A percentile compares a stretch with the other conserved stretches of the same genome.
Evolutionary conservation across 768 basidiomycete species (phyloP).

Genomic region (Lentinus tigrinus): DNA sequence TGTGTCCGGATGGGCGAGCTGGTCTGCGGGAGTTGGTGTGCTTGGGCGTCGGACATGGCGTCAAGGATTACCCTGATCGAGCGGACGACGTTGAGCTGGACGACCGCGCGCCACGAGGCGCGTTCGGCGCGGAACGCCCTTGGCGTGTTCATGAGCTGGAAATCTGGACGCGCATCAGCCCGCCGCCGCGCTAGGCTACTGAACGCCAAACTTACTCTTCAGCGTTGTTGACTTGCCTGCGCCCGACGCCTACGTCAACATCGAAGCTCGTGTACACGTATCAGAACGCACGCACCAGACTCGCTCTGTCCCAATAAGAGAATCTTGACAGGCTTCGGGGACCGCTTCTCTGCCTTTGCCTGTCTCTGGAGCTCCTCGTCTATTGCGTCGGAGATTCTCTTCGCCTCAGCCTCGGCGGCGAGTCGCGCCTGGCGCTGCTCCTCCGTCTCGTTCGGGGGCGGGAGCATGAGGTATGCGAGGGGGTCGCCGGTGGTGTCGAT

Average conservation of each 20-base stretch:
- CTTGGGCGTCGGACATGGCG: constrained; percentile 30
- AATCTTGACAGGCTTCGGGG: constrained; percentile 33
- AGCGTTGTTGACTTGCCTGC: constrained; percentile 38
- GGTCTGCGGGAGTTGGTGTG: constrained; percentile 21
- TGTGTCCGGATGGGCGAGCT: constrained; percentile 10
- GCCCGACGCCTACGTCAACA: background rate
- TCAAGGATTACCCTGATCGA: constrained; percentile 43
- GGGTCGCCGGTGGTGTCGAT: constrained; percentile 44
- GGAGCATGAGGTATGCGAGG: constrained; percentile 48
- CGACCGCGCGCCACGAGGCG: constrained; percentile 75
- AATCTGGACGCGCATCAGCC: constrained; percentile 45
- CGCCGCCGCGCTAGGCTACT: background rate
- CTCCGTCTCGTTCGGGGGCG: constrained; percentile 56
- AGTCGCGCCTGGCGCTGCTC: constrained; percentile 44
- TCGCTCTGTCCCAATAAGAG: constrained; percentile 37
- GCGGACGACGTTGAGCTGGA: constrained; percentile 59
- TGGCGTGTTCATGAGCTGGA: constrained; percentile 64
- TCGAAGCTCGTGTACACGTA: background rate
- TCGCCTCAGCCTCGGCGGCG: constrained; percentile 53
- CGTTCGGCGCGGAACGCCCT: constrained; percentile 69
- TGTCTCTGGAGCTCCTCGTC: constrained; percentile 38
- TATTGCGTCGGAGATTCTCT: constrained; percentile 50
- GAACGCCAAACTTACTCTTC: constrained; percentile 30
- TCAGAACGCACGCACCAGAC: constrained; percentile 26
- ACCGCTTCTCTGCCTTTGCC: constrained; percentile 26